phyloP scores from a whole-genome alignment of 208 protist species.

The Trypanosoma cruzi region DNA sequence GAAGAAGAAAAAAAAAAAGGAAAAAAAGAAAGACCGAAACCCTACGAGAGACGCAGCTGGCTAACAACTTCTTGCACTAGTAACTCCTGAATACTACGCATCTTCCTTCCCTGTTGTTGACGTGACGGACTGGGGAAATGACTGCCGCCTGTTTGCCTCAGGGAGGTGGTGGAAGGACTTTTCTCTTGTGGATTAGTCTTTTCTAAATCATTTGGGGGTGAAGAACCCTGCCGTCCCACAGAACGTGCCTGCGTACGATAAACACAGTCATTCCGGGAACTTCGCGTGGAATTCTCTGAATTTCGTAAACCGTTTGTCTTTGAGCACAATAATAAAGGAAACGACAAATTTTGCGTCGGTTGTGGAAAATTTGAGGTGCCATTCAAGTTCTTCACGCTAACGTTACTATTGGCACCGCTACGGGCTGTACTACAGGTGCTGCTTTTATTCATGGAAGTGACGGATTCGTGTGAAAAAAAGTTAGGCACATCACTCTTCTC shows the following conservation, averaged over 20 bases:
- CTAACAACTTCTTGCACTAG: background rate
- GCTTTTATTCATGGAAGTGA: background rate
- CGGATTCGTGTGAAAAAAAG: background rate
- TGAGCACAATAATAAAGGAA: conserved; percentile 7
- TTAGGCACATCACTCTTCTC: background rate
- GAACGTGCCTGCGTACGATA: background rate
- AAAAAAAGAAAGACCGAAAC: background rate
- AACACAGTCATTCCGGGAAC: background rate
- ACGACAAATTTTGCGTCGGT: background rate
- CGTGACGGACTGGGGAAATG: background rate
- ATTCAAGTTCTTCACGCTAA: background rate
- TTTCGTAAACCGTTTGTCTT: background rate
- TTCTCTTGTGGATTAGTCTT: background rate
- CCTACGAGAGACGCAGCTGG: background rate
- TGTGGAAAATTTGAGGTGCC: background rate
- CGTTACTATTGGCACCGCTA: background rate
- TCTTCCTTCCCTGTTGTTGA: background rate
- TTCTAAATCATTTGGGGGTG: background rate
- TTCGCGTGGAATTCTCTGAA: background rate
- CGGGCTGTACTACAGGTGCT: background rate
- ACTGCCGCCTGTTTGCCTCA: background rate
- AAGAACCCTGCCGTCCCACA: background rate
- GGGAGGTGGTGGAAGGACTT: background rate
- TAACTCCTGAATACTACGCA: background rate
- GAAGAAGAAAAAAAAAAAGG: background rate